Percentiles rank a stretch among this genome's conserved stretches.
Evolutionary conservation across 371 early-diverging fungal genomes (phyloP).

Genomic region (Rhizopus delemar): DNA sequence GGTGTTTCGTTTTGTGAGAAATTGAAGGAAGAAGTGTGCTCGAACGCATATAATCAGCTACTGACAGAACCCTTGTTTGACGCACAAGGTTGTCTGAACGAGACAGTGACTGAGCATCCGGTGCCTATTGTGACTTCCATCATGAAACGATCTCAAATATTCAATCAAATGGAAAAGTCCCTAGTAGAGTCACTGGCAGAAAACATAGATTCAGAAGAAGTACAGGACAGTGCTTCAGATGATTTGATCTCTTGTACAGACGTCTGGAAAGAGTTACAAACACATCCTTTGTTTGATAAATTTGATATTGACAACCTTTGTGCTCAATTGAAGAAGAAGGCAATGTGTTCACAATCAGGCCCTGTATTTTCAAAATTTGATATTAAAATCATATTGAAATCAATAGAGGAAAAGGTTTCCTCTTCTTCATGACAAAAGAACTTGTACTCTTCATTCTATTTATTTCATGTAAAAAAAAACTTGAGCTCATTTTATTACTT

Average conservation of each 20-base stretch:
- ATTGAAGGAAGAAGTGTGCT: constrained; percentile 52
- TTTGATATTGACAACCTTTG: constrained; percentile 51
- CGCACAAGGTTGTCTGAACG: constrained; percentile 37
- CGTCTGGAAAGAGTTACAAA: constrained; percentile 49
- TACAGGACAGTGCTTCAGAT: constrained; percentile 4
- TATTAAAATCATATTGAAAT: constrained; percentile 17
- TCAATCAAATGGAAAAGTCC: constrained; percentile 21
- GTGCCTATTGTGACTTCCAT: constrained; percentile 41
- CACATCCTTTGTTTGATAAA: constrained; percentile 55
- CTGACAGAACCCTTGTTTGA: constrained; percentile 53
- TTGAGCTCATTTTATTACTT: no score
- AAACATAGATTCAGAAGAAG: neutral
- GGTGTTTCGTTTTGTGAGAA: constrained; percentile 50
- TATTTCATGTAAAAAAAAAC: no score
- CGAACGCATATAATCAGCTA: constrained; percentile 43
- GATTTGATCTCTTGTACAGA: constrained; percentile 36
- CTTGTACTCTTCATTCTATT: no score
- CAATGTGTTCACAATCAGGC: constrained; percentile 56
- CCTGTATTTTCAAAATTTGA: constrained; percentile 48
- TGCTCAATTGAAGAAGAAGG: constrained; percentile 44
- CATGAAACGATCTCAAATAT: constrained; percentile 12
- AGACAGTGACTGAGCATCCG: constrained; percentile 33
- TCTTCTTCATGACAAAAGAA: no score
- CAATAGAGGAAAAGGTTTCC: constrained; percentile 6
- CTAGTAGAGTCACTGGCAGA: constrained; percentile 11